Base-by-base conservation (phyloP, 1,139 yeast genomes). In the Blastobotrys serpentis region DNA sequence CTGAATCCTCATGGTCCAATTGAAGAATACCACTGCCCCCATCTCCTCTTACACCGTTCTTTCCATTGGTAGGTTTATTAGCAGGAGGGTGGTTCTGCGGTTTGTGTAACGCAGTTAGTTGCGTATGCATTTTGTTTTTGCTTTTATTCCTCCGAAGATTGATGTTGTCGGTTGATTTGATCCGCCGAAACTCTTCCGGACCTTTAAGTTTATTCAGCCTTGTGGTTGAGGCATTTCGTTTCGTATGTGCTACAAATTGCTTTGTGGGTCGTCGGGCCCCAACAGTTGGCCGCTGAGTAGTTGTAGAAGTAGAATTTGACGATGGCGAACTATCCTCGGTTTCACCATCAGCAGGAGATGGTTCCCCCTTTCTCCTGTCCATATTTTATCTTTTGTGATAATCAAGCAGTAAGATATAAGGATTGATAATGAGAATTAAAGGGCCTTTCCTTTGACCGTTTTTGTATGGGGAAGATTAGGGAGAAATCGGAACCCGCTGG, bases 1-100 rank as follows among this genome's bases (percentile, higher is more conserved):
- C 56, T 13, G 54, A 49, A 25, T 60, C 75, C 39, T 51, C 66
- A 4, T 61, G 67, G 26, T 58, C 65, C 11, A 65, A 62, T 2
- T 62, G 63, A 17, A 56, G 56, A 14, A 55, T 55, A 10, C 66
- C 65, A 6, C 60, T 65, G 17, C 56, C 62, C 5, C 51, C 60
- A 8, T n/a, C n/a, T n/a, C 54, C 19, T 16, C 23, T 30, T 13
- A 50, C 11, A 42, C 32, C 17, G 53, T 49, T 16, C 2, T 10
- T 16, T 11, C 23, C 3, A 17, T 4, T 29, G 6, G 21, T 17
- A 17, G 3, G n/a, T 14, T 42, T 13, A 17, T 4, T 11, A 11
- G 18, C 3, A n/a, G 6, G n/a, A 6, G 5, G 8, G 21, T 18
- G 34, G 8, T 23, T 29, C n/a, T 6, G 43, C 22, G 43, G 23